Base-by-base conservation (phyloP, 805 yeast genomes). In the Suhomyces sp. region DNA sequence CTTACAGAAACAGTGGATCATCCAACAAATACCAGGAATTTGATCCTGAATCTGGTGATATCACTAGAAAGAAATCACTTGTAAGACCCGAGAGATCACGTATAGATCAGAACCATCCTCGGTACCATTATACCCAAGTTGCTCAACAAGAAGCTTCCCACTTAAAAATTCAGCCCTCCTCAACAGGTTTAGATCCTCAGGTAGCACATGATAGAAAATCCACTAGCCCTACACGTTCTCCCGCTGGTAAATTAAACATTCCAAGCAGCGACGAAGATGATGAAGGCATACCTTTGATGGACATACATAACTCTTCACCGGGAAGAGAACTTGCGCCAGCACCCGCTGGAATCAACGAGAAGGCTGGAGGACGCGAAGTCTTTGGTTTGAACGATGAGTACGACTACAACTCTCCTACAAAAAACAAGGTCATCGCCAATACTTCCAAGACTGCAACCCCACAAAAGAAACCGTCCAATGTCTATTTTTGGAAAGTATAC, bases 31-130 rank as follows among this genome's bases (percentile, higher is more conserved):
- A 71, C 60, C 70, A 62, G 50, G 77, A 73, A 56, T 73, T 74
- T 53, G 79, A 75, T 58, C 74, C 69, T 7, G 79, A 75, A 54
- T 46, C 74, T 4, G 77, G 76, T 29, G 59, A 57, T 8, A 44
- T 79, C 17, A 64, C 69, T 43, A 63, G 86, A 51, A 88, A 86
- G 65, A 77, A 82, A 58, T 87, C 97, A 0, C 73, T 93, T 55
- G 87, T 93, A 29, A 80, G 89, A 55, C 96, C 96, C 3, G 98
- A 93, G 63, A 81, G 98, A 58, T 84, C 87, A 39, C 61, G 76
- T 49, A 79, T 83, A 56, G 77, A 83, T 59, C 83, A 81, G n/a
- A 79, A 78, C 49, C 87, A 88, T 64, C 94, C 93, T 2, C 82
- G 85, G 52, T 87, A 77, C 68, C 90, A 87, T 67, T 90, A 89